These are phyloP conservation scores for Wickerhamiella infanticola DNA, from an alignment of 1,139 yeast genomes.

Conservation along the genomic window DNA sequence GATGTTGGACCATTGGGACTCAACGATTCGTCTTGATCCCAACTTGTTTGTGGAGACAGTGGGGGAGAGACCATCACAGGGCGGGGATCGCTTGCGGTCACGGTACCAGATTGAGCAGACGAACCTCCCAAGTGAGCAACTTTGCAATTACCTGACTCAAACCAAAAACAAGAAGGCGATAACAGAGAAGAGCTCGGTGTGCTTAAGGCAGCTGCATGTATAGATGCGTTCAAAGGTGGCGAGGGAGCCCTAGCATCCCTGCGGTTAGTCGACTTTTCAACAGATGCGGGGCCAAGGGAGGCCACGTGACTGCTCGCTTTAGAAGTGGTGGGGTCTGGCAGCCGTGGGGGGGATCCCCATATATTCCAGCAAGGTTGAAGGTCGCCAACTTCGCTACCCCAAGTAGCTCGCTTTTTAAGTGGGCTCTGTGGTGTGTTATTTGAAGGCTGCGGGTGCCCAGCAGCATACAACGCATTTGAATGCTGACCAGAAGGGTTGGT, in stretches of 20 bases:
- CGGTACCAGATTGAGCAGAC: not conserved
- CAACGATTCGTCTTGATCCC: not conserved
- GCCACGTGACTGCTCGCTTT: slow-evolving; percentile 7
- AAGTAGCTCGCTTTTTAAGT: no score
- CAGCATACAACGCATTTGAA: no score
- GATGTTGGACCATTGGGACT: no score
- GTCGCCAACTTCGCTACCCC: not conserved
- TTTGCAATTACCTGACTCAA: no score
- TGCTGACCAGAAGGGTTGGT: no score
- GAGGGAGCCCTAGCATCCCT: not conserved
- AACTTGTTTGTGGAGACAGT: slow-evolving; percentile 10
- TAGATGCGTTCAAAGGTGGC: not conserved
- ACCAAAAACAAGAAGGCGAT: no score
- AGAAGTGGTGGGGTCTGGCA: not conserved
- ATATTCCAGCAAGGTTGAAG: slow-evolving; percentile 11
- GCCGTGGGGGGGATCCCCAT: slow-evolving; percentile 6
- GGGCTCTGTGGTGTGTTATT: no score
- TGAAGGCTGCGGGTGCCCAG: no score
- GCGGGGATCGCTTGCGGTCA: not conserved
- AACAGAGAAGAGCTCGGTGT: not conserved
- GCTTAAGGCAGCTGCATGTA: not conserved
- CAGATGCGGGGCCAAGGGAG: slow-evolving; percentile 11
- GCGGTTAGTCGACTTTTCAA: slow-evolving; percentile 5
- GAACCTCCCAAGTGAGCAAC: no score
- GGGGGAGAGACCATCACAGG: slow-evolving; percentile 9